Base-by-base conservation (phyloP, 164 flowering plant species). In the Saururus chinensis region DNA sequence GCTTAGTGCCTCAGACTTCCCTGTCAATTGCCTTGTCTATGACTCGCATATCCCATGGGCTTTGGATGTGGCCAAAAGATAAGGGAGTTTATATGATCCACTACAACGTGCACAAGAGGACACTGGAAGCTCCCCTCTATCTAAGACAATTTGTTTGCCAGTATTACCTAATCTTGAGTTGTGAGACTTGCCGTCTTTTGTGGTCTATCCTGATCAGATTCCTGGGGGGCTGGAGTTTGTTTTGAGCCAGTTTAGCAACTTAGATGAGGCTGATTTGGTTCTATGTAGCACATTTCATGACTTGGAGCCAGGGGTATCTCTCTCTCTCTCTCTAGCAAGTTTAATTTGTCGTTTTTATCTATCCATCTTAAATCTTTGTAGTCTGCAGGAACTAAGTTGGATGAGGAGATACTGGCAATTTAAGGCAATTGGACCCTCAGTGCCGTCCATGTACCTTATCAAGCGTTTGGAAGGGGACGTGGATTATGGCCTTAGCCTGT, bases 131-230 rank as follows among this genome's bases (percentile, higher is more conserved):
- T 16, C 80, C 82, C 10, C 54, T 4, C 51, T 62, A 22, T 62
- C 23, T 20, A 13, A 53, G 0, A 12, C 12, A 0, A 56, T 51
- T 26, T 60, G 69, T 0, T 11, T 80, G 40, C 81, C 82, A 19
- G 59, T 65, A 0, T 26, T 78, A 63, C 77, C 84, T 1, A 17
- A 2, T 1, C 59, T 84, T 10, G 73, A 19, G 20, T 7, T 52
- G 0, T 4, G 24, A 6, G 85, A 81, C 25, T 26, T 82, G 20
- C 89, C 86, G 7, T 71, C 79, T 4, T 66, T 80, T 13, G 11
- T 45, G 49, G 7, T n/a, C 11, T 67, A 5, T 49, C 24, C 21
- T 58, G 63, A 17, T 19, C 48, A 0, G 65, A n/a, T 20, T 41
- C 75, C 77, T 0, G 35, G 19, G 25, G 0, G 66, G 37, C 11